Percentiles rank a stretch among this genome's conserved stretches.
Evolutionary conservation across 23 red algal species (phyloP).

Genomic region (Chondrus crispus): DNA sequence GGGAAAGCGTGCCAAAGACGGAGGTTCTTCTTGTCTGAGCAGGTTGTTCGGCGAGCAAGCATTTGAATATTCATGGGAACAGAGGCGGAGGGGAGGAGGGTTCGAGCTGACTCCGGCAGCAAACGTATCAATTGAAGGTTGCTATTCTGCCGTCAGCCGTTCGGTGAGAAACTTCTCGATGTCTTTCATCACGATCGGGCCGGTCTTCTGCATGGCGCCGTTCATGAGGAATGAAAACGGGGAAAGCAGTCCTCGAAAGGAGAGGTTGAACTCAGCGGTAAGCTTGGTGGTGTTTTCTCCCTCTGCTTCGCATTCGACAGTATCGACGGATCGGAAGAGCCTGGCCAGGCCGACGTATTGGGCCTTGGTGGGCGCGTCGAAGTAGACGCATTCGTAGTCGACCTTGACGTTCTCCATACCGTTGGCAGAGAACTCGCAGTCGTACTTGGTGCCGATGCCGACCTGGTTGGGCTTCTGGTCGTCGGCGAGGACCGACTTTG

Average conservation of each 20-base stretch:
- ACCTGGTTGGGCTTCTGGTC: not conserved
- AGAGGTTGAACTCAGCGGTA: slow-evolving; percentile 31
- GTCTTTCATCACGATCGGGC: slow-evolving; percentile 40
- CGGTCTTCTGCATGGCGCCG: slow-evolving; percentile 41
- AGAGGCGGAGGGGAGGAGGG: too few species aligned
- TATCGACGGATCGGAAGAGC: slow-evolving; percentile 33
- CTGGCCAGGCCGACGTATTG: slow-evolving; percentile 28
- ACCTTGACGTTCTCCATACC: slow-evolving; percentile 6
- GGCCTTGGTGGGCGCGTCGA: not conserved
- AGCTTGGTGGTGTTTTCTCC: not conserved
- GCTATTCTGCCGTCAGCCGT: not conserved
- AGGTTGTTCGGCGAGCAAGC: too few species aligned
- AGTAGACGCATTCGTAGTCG: slow-evolving; percentile 29
- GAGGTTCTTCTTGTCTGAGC: too few species aligned
- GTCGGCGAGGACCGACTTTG: slow-evolving; percentile 14
- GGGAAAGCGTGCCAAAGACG: too few species aligned
- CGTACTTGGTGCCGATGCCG: slow-evolving; percentile 31
- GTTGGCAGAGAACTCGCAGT: slow-evolving; percentile 24
- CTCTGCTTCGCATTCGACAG: not conserved
- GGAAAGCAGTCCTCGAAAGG: slow-evolving; percentile 20
- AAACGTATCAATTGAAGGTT: not conserved
- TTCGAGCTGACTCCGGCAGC: too few species aligned
- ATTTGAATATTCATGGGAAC: too few species aligned
- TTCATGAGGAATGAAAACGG: slow-evolving; percentile 48
- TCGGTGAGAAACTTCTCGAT: slow-evolving; percentile 48